A percentile compares a stretch with the other conserved stretches of the same genome.
These are phyloP conservation scores for Hyaloperonospora brassicae DNA, from an alignment of 352 stramenopile species.

Conservation along the genomic window DNA sequence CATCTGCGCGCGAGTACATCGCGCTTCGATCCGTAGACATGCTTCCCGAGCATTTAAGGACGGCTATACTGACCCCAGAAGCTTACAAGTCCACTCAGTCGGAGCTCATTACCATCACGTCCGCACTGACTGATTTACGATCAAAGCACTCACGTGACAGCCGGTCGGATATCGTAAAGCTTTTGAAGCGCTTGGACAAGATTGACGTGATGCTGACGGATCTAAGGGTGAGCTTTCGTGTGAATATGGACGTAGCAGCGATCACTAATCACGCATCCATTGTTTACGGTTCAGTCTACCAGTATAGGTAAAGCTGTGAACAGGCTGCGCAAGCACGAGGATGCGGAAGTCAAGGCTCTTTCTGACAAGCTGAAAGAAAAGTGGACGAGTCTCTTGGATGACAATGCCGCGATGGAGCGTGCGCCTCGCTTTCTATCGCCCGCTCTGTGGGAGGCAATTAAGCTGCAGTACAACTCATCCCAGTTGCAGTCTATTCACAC, in stretches of 20 bases:
- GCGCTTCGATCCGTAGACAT: constrained; percentile 77
- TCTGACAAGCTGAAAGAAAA: constrained; percentile 61
- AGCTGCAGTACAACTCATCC: constrained; percentile 75
- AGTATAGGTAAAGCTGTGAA: constrained; percentile 82
- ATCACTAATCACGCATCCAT: constrained; percentile 7
- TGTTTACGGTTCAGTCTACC: constrained; percentile 37
- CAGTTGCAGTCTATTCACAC: constrained; percentile 84
- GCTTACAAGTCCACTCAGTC: constrained; percentile 75
- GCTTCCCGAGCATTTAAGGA: constrained; percentile 70
- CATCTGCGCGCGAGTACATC: constrained; percentile 73
- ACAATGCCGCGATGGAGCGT: constrained; percentile 47
- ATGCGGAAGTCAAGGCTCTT: constrained; percentile 37
- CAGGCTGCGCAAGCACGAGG: constrained; percentile 73
- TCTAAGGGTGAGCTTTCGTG: constrained; percentile 40
- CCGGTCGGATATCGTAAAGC: constrained; percentile 41
- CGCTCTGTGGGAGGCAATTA: constrained; percentile 68
- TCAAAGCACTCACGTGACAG: constrained; percentile 17
- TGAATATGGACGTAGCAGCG: not conserved
- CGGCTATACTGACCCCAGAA: constrained; percentile 71
- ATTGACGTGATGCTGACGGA: constrained; percentile 75
- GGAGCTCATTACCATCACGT: constrained; percentile 57
- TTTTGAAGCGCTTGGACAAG: constrained; percentile 56
- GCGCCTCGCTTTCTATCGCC: constrained; percentile 52
- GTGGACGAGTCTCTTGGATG: constrained; percentile 70
- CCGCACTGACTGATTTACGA: constrained; percentile 51